Conservation (phyloP, 306 rosid species). For the Lablab purpureus region DNA sequence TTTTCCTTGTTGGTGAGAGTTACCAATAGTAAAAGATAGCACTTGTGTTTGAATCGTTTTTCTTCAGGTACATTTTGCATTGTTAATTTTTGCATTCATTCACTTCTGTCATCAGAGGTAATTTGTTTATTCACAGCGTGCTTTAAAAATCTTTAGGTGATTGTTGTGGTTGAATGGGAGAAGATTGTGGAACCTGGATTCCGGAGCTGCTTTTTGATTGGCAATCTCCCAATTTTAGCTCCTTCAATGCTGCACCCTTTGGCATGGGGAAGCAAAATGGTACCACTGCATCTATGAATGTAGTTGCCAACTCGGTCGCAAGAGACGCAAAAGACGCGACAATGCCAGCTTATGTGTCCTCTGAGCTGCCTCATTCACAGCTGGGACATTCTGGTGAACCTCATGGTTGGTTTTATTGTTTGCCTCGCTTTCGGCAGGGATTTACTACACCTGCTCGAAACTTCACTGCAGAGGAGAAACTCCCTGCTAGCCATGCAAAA, state of each 20-base stretch:
- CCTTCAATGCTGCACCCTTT: constrained; percentile 51
- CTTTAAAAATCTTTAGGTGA: constrained; percentile 52
- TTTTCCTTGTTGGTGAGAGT: constrained; percentile 72
- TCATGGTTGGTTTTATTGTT: constrained; percentile 75
- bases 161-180: constrained; percentile 82
- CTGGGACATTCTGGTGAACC: constrained; percentile 64
- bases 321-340: constrained; percentile 55
- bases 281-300: constrained; percentile 51
- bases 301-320: constrained; percentile 44
- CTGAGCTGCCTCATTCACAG: constrained; percentile 57
- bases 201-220: constrained; percentile 57
- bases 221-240: constrained; percentile 63
- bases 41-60: constrained; percentile 58
- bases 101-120: background rate
- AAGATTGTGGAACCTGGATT: constrained; percentile 65
- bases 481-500: constrained; percentile 39
- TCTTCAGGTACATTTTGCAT: constrained; percentile 67
- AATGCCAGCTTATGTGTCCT: constrained; percentile 50
- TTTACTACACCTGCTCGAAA: constrained; percentile 51
- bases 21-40: constrained; percentile 56
- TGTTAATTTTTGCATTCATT: background rate
- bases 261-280: constrained; percentile 61
- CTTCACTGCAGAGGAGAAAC: constrained; percentile 45
- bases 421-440: constrained; percentile 67
- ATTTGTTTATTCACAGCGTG: constrained; percentile 10